Percentiles rank a stretch among this genome's conserved stretches.
phyloP scores from a whole-genome alignment of 1,284 basidiomycete genomes.

The Volvariella volvacea region DNA sequence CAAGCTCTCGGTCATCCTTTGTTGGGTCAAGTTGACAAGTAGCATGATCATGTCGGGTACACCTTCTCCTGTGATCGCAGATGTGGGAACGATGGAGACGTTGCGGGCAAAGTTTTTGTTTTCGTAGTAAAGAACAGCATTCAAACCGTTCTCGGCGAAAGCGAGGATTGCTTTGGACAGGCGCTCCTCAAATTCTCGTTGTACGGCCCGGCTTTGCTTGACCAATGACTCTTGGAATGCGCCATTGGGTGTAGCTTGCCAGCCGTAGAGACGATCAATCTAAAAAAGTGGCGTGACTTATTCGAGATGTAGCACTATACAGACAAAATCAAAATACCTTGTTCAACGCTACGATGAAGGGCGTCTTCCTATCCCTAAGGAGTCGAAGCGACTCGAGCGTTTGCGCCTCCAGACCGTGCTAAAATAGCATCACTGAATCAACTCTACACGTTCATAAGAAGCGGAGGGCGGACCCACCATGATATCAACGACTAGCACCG shows the following conservation, averaged over 20 bases:
- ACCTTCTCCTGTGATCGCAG: constrained; percentile 97
- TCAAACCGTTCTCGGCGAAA: constrained; percentile 97
- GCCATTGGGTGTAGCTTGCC: constrained; percentile 87
- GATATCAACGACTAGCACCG: constrained; percentile 98
- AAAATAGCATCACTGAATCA: background rate
- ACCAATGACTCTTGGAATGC: constrained; percentile 90
- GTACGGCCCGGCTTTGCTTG: constrained; percentile 78
- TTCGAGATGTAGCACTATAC: constrained; percentile 1
- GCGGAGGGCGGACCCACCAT: constrained; percentile 36
- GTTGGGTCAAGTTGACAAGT: constrained; percentile 95
- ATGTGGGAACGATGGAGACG: constrained; percentile 96
- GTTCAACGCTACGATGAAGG: constrained; percentile 98
- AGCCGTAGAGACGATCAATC: constrained; percentile 98
- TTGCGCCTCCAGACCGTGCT: constrained; percentile 93
- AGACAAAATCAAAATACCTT: constrained; percentile 48
- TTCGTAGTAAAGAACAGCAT: constrained; percentile 93
- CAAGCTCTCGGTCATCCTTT: constrained; percentile 94
- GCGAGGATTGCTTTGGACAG: constrained; percentile 82
- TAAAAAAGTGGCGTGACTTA: constrained; percentile 22
- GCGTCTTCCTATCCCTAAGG: constrained; percentile 91
- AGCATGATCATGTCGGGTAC: constrained; percentile 99
- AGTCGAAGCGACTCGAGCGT: constrained; percentile 95
- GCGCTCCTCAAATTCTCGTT: constrained; percentile 92
- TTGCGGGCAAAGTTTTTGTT: constrained; percentile 95
- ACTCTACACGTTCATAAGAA: constrained; percentile 28